These are phyloP conservation scores for Suhomyces terraborum DNA, from an alignment of 1,139 yeast genomes.

Conservation along the genomic window DNA sequence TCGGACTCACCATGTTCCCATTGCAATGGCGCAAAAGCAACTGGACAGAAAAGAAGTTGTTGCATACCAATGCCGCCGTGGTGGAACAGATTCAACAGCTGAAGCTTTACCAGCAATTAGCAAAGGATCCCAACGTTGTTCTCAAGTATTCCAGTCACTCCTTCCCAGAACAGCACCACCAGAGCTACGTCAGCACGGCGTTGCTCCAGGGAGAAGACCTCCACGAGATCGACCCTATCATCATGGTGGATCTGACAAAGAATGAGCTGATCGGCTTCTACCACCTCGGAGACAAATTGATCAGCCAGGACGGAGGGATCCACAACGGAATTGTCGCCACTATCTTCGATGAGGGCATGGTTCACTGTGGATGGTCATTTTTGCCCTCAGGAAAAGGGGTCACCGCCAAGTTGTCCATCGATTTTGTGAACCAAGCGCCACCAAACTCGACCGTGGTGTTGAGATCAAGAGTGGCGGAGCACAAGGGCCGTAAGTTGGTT, in stretches of 20 bases:
- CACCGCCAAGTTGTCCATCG: conserved; percentile 73
- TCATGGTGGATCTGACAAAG: conserved; percentile 41
- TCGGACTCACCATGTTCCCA: conserved; percentile 51
- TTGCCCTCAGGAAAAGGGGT: conserved; percentile 91
- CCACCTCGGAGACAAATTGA: conserved; percentile 67
- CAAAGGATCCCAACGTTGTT: conserved; percentile 27
- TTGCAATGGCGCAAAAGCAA: conserved; percentile 37
- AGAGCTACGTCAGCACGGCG: conserved; percentile 68
- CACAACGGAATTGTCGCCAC: conserved; percentile 90
- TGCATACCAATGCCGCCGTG: conserved; percentile 33
- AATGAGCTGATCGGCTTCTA: conserved; percentile 61
- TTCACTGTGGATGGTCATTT: conserved; percentile 81
- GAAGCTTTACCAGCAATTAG: conserved; percentile 33
- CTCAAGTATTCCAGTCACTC: conserved; percentile 39
- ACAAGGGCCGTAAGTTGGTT: conserved; percentile 78
- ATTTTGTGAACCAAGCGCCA: conserved; percentile 66
- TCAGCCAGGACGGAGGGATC: conserved; percentile 70
- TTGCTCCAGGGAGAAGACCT: conserved; percentile 61
- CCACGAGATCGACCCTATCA: conserved; percentile 67
- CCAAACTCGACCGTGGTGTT: conserved; percentile 69
- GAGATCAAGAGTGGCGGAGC: conserved; percentile 64
- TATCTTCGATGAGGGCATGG: conserved; percentile 80
- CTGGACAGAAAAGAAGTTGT: conserved; percentile 24
- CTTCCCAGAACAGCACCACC: conserved; percentile 63
- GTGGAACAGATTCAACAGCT: conserved; percentile 34